phyloP scores from a whole-genome alignment of 768 basidiomycete genomes.

The Rhizopogon rudus region DNA sequence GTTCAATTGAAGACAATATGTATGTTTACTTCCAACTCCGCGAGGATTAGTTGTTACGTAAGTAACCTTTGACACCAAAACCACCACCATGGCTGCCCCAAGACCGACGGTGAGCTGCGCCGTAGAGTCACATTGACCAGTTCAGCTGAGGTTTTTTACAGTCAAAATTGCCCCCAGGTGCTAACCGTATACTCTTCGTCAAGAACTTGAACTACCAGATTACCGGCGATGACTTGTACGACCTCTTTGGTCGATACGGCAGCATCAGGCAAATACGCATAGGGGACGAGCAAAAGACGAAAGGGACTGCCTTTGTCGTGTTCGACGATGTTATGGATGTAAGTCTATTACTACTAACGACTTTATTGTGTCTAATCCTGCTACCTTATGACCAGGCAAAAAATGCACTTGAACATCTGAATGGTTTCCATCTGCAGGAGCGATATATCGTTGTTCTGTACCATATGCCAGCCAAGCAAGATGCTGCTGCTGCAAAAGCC shows the following conservation, averaged over 20 bases:
- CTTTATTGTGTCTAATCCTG: constrained; percentile 9
- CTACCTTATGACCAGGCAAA: constrained; percentile 59
- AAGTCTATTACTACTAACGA: constrained; percentile 21
- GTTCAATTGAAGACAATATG: not conserved
- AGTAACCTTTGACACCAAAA: not conserved
- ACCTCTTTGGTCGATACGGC: constrained; percentile 96
- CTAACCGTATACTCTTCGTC: constrained; percentile 88
- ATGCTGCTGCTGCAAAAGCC: constrained; percentile 88
- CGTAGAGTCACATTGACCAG: not conserved
- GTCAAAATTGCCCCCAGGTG: constrained; percentile 89
- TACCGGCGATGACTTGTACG: constrained; percentile 91
- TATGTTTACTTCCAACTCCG: constrained; percentile 1
- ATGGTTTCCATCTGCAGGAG: constrained; percentile 97
- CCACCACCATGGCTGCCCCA: constrained; percentile 52
- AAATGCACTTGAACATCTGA: constrained; percentile 93
- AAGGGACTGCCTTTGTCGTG: constrained; percentile 95
- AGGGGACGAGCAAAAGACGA: constrained; percentile 88
- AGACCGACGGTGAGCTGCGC: constrained; percentile 54
- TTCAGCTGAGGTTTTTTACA: constrained; percentile 21
- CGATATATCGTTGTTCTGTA: constrained; percentile 98
- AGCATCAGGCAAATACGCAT: constrained; percentile 94
- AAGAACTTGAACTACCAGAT: constrained; percentile 93
- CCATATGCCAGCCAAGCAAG: constrained; percentile 97
- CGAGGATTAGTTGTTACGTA: not conserved
- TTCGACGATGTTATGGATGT: constrained; percentile 97